Percentiles rank a stretch among this genome's conserved stretches.
Conservation (phyloP, 225 moss, liverwort and hornwort genomes). For the Marchantia paleacea region DNA sequence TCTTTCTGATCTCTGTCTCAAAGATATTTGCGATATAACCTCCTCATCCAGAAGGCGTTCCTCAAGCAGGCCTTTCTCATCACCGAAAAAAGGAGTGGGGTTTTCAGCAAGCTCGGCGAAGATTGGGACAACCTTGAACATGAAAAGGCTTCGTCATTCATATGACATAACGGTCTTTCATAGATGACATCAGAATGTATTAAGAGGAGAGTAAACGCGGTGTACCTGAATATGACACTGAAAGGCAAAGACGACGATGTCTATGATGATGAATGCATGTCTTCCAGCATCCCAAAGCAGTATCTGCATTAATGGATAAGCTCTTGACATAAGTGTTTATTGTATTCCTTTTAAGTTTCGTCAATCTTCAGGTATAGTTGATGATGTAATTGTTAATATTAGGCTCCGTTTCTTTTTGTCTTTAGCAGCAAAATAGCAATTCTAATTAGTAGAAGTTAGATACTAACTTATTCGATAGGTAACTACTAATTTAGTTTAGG, state of each 20-base stretch:
- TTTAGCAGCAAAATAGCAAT: too few species aligned
- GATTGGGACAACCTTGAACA: conserved; percentile 74
- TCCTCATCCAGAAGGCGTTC: conserved; percentile 56
- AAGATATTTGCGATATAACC: conserved; percentile 32
- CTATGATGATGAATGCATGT: conserved; percentile 60
- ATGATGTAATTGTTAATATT: too few species aligned
- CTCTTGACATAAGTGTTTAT: not conserved
- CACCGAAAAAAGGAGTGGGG: conserved; percentile 57
- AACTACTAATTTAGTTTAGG: too few species aligned
- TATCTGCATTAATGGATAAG: conserved; percentile 37
- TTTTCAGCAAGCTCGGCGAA: conserved; percentile 79
- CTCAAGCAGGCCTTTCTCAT: conserved; percentile 32
- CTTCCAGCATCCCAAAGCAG: conserved; percentile 54
- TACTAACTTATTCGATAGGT: too few species aligned
- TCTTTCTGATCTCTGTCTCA: conserved; percentile 39
- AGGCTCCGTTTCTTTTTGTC: too few species aligned
- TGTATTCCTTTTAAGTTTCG: too few species aligned
- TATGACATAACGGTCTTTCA: not conserved
- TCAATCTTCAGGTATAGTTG: too few species aligned
- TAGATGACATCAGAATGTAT: not conserved
- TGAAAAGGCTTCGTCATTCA: conserved; percentile 15
- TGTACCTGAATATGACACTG: conserved; percentile 86
- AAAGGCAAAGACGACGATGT: conserved; percentile 85
- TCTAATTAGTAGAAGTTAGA: too few species aligned
- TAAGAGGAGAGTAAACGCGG: not conserved